phyloP scores from a whole-genome alignment of 208 protist species.

The Crithidia brevicula region DNA sequence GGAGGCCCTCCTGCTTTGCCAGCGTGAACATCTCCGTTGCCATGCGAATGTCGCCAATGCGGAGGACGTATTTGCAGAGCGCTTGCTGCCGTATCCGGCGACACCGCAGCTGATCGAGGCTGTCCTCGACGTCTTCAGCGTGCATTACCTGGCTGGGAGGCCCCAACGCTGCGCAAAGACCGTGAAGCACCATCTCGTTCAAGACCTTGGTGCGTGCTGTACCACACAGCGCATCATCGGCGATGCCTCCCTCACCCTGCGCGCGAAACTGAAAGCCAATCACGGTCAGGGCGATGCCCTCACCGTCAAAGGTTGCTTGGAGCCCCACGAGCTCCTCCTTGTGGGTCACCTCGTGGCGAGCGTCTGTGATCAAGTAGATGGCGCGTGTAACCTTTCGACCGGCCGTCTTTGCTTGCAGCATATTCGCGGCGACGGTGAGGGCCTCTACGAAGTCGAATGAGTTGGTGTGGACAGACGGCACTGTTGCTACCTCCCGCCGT shows the following conservation, averaged over 20 bases:
- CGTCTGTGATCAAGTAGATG: conserved; percentile 91
- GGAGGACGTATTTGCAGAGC: conserved; percentile 49
- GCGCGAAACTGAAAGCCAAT: conserved; percentile 64
- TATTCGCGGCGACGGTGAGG: conserved; percentile 72
- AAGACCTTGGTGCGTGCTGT: conserved; percentile 11
- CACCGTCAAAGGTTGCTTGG: too few relatives aligned
- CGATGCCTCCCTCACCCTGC: background rate
- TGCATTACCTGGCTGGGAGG: conserved; percentile 46
- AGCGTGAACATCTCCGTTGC: conserved; percentile 81
- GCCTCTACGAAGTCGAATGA: conserved; percentile 82
- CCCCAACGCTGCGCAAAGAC: conserved; percentile 44
- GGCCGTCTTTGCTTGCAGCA: conserved; percentile 60
- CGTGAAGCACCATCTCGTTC: conserved; percentile 73
- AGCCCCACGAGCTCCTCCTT: conserved; percentile 68
- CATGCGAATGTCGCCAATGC: conserved; percentile 69
- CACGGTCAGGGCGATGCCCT: conserved; percentile 90
- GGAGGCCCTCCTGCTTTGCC: conserved; percentile 52
- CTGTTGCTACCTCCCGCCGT: background rate
- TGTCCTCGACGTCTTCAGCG: conserved; percentile 42
- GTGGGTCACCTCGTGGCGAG: conserved; percentile 57
- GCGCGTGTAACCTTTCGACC: conserved; percentile 63
- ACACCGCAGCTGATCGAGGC: conserved; percentile 30
- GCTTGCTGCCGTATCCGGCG: conserved; percentile 54
- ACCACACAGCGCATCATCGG: too few relatives aligned
- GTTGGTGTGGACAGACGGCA: background rate